Base-by-base conservation (phyloP, 768 basidiomycete species). In the Suillus hirtellus region DNA sequence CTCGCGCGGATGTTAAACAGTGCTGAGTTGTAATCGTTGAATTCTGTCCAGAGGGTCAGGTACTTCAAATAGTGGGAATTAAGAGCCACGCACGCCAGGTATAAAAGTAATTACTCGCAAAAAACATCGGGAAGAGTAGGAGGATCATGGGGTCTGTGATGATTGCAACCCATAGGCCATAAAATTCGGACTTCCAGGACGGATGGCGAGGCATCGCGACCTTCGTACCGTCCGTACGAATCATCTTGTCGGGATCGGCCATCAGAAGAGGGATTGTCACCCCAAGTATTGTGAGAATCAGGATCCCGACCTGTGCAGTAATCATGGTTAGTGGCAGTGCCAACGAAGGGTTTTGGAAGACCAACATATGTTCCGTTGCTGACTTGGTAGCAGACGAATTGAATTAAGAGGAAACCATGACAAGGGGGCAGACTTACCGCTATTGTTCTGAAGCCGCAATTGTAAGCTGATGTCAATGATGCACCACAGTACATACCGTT, bases 81-180 rank as follows among this genome's bases (percentile, higher is more conserved):
- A 24, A 21, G 19, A 75, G 12, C 1, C 21, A 68, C 69, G 59
- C 64, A 89, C 89, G 89, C 88, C 89, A 92, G 6, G 90, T 87
- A 70, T 90, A 91, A 76, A 91, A 92, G 86, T 88, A 91, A 73
- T 92, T 92, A 50, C 86, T 88, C 9, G 88, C 84, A 63, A 91
- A 85, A 76, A 92, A 92, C 86, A 92, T 89, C 27, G 92, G 92
- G 78, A 93, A 89, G 35, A 92, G 83, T 5, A 90, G 78, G 19
- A 92, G 65, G 66, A 94, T 86, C 75, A 83, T 79, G 0, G 89
- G 89, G 68, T 93, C 91, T 11, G 83, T 87, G 58, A 77, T 80
- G 50, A 93, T 75, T 0, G 87, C 83, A 49, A 87, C 64, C 77
- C 82, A 91, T n/a, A 93, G 81, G 4, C 87, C 86, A 64, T 81